A percentile compares a stretch with the other conserved stretches of the same genome.
These are phyloP conservation scores for Astragalus glycyphyllos DNA, from an alignment of 306 rosid species.

Conservation along the genomic window DNA sequence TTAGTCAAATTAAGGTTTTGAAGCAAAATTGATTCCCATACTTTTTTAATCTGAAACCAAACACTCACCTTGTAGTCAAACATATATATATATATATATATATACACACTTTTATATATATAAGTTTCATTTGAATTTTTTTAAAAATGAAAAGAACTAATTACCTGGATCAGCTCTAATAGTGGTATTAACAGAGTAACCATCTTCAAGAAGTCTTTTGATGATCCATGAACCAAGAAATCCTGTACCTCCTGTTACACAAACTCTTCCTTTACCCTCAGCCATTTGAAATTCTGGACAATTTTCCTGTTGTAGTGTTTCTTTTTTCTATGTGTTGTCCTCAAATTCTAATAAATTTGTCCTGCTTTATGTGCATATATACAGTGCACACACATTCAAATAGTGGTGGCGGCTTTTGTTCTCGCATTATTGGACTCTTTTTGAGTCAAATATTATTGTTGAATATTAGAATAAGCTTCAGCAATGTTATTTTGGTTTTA, in stretches of 20 bases:
- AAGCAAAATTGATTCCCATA: no score
- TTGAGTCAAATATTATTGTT: slow-evolving; percentile 21
- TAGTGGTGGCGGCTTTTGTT: slow-evolving; percentile 14
- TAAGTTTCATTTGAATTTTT: background rate
- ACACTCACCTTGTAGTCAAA: no score
- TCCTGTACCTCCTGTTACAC: slow-evolving; percentile 66
- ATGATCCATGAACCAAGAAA: slow-evolving; percentile 59
- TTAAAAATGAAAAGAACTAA: background rate
- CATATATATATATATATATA: background rate
- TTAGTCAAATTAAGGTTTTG: no score
- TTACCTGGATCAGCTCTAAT: slow-evolving; percentile 52
- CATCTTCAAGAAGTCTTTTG: slow-evolving; percentile 52
- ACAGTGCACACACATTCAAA: background rate
- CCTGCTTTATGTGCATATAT: background rate
- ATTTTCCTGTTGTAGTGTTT: background rate
- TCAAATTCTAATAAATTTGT: background rate
- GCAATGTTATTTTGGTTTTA: background rate
- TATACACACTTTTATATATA: no score
- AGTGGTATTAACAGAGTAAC: slow-evolving; percentile 56
- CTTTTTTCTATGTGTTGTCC: background rate
- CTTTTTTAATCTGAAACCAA: no score
- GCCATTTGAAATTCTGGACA: slow-evolving; percentile 14
- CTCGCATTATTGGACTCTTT: background rate
- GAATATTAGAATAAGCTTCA: background rate
- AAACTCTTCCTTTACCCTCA: slow-evolving; percentile 35